phyloP scores from a whole-genome alignment of 2,329 filamentous ascomycete species.

The Xylariaceae sp. region DNA sequence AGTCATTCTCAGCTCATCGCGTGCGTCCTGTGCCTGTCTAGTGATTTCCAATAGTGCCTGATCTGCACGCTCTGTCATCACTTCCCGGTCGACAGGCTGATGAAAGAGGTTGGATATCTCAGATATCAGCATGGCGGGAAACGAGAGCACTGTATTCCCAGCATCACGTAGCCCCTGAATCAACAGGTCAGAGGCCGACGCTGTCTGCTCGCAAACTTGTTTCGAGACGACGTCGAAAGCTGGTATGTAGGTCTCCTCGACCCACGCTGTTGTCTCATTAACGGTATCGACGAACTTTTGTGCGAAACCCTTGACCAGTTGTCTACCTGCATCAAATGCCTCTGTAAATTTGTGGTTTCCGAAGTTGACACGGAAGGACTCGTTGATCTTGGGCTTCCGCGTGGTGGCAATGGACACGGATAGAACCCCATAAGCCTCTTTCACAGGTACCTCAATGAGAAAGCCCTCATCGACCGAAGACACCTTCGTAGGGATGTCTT shows the following conservation, averaged over 20 bases:
- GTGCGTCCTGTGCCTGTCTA: constrained; percentile 30
- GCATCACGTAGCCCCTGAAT: constrained; percentile 23
- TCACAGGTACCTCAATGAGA: constrained; percentile 45
- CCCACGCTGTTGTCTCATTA: constrained; percentile 30
- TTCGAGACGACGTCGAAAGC: constrained; percentile 27
- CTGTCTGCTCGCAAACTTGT: constrained; percentile 25
- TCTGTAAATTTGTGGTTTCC: constrained; percentile 43
- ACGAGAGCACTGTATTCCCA: constrained; percentile 16
- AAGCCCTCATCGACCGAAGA: constrained; percentile 47
- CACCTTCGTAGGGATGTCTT: constrained; percentile 44
- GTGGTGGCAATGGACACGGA: constrained; percentile 55
- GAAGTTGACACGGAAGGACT: constrained; percentile 58
- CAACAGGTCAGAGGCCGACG: constrained; percentile 26
- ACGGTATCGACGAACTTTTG: constrained; percentile 38
- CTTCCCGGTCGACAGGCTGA: constrained; percentile 17
- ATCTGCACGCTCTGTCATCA: constrained; percentile 19
- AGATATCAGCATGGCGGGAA: constrained; percentile 15
- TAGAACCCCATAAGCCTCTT: constrained; percentile 54
- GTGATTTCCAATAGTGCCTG: constrained; percentile 30
- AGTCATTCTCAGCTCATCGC: constrained; percentile 38
- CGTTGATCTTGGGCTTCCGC: constrained; percentile 56
- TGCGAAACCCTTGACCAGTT: constrained; percentile 34
- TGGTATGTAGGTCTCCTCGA: constrained; percentile 28
- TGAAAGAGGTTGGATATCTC: constrained; percentile 21
- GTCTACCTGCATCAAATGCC: constrained; percentile 39